These are phyloP conservation scores for Pelargonium australe DNA, from an alignment of 441 rosid genomes.

Conservation along the genomic window DNA sequence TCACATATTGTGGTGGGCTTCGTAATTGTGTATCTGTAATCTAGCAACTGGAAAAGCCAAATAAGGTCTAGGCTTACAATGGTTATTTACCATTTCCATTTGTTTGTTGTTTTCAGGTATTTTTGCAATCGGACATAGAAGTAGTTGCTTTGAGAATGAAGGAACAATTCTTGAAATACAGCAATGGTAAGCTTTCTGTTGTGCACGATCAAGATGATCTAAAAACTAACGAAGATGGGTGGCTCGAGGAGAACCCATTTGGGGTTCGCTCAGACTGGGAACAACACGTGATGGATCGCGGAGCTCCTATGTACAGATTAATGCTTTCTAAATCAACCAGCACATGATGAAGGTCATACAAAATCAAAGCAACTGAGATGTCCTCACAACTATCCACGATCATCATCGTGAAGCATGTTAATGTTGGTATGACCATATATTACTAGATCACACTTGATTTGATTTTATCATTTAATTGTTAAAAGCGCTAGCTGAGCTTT, in stretches of 20 bases:
- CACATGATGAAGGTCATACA: neutral
- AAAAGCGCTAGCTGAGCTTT: too few species aligned
- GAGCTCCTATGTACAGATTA: constrained; percentile 56
- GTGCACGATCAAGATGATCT: constrained; percentile 16
- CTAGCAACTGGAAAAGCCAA: too few species aligned
- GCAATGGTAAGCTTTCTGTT: constrained; percentile 42
- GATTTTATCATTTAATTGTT: too few species aligned
- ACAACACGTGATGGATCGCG: constrained; percentile 49
- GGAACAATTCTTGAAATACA: constrained; percentile 41
- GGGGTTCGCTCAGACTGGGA: constrained; percentile 76
- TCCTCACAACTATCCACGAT: too few species aligned
- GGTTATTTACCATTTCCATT: constrained; percentile 2
- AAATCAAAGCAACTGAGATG: too few species aligned
- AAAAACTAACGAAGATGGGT: constrained; percentile 20
- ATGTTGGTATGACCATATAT: too few species aligned
- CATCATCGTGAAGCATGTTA: too few species aligned
- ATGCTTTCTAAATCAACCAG: constrained; percentile 40
- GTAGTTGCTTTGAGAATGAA: constrained; percentile 57
- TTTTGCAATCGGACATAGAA: constrained; percentile 64
- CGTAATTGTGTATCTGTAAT: neutral
- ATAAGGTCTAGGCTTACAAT: constrained; percentile 1
- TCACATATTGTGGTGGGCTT: neutral
- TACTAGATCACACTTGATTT: too few species aligned
- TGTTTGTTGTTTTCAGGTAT: constrained; percentile 34
- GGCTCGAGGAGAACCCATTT: constrained; percentile 69